Evolutionary conservation across 352 stramenopile species (phyloP).

Genomic region (Globisporangium orthogonon): DNA sequence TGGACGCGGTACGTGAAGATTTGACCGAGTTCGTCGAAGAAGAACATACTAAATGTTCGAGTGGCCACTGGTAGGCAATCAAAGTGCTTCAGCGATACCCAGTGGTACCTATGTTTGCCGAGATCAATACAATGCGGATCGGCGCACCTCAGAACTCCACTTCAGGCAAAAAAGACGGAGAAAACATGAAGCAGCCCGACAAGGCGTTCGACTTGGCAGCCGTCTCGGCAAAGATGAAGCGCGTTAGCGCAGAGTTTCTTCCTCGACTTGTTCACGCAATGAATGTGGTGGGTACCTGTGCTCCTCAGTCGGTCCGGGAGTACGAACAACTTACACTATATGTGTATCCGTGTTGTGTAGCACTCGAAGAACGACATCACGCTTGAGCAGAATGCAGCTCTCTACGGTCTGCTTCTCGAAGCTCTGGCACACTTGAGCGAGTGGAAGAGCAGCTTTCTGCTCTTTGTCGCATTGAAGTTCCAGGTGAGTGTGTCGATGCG

Average conservation of each 20-base stretch:
- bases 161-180: slow-evolving; percentile 14
- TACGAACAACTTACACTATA: background rate
- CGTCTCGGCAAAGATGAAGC: slow-evolving; percentile 19
- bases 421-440: slow-evolving; percentile 29
- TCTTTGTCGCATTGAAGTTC: slow-evolving; percentile 57
- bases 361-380: background rate
- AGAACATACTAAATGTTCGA: background rate
- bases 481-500: slow-evolving; percentile 19
- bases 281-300: slow-evolving; percentile 26
- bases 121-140: slow-evolving; percentile 39
- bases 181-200: slow-evolving; percentile 18
- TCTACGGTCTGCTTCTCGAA: slow-evolving; percentile 26
- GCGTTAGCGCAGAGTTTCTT: slow-evolving; percentile 27
- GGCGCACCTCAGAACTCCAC: slow-evolving; percentile 13
- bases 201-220: slow-evolving; percentile 22
- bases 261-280: slow-evolving; percentile 27
- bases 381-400: slow-evolving; percentile 15
- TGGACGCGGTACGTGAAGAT: slow-evolving; percentile 38
- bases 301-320: background rate
- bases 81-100: slow-evolving; percentile 38
- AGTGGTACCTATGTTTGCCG: slow-evolving; percentile 42
- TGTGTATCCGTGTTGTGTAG: background rate
- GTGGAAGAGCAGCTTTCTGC: slow-evolving; percentile 54
- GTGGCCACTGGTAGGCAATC: slow-evolving; percentile 17
- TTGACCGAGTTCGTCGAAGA: background rate